Conservation (phyloP, 805 yeast genomes). For the Schizosaccharomyces lindneri region DNA sequence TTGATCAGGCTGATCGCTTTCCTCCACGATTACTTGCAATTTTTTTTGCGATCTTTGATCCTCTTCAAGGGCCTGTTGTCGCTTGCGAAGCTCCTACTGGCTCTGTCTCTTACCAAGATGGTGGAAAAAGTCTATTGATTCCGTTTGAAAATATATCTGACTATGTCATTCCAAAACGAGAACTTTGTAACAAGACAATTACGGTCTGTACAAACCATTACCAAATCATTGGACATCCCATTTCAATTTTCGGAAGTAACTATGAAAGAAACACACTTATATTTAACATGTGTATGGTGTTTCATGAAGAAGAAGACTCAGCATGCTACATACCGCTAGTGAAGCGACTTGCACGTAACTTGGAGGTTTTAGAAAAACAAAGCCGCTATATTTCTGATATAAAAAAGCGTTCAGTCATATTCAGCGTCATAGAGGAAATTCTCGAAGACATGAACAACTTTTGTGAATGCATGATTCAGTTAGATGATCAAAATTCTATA, state of each 20-base stretch:
- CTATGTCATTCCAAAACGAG: slow-evolving; percentile 83
- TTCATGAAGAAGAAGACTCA: slow-evolving; percentile 56
- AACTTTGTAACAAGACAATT: slow-evolving; percentile 58
- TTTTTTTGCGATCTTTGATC: slow-evolving; percentile 78
- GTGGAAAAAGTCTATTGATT: slow-evolving; percentile 23
- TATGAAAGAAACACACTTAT: slow-evolving; percentile 81
- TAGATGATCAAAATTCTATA: slow-evolving; percentile 68
- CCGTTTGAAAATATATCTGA: slow-evolving; percentile 71
- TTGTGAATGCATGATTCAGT: slow-evolving; percentile 85
- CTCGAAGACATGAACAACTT: slow-evolving; percentile 83
- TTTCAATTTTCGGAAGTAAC: slow-evolving; percentile 42
- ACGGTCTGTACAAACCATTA: slow-evolving; percentile 46
- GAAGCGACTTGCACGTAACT: slow-evolving; percentile 64
- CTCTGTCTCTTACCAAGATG: slow-evolving; percentile 15
- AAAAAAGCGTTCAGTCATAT: slow-evolving; percentile 28
- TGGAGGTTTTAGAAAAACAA: slow-evolving; percentile 70
- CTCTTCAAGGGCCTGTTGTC: slow-evolving; percentile 81
- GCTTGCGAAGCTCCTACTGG: slow-evolving; percentile 73
- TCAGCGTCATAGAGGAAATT: slow-evolving; percentile 65
- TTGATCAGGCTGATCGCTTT: not conserved
- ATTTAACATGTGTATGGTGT: slow-evolving; percentile 81
- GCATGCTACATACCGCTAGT: slow-evolving; percentile 73
- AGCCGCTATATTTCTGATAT: slow-evolving; percentile 42
- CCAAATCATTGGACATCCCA: slow-evolving; percentile 71
- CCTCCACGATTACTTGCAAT: slow-evolving; percentile 6